Base-by-base conservation (phyloP, 371 early-diverging fungal genomes). In the Lichtheimia hyalospora region DNA sequence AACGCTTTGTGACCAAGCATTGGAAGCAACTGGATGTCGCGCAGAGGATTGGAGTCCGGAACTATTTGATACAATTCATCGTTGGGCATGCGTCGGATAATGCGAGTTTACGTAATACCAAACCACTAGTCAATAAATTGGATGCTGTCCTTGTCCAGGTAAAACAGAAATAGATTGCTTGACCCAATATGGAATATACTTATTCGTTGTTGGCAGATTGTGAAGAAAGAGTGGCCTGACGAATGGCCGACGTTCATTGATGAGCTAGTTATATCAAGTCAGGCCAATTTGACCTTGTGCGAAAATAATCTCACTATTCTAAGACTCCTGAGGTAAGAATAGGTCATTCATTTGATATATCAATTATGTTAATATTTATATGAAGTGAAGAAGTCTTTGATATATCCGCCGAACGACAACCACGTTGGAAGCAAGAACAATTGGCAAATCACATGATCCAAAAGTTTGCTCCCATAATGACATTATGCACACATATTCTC, bases 181-280 rank as follows among this genome's bases (percentile, higher is more conserved):
- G 18, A 46, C n/a, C n/a, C 5, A 44, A 44, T n/a, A n/a, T 18
- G 12, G 46, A 21, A n/a, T 43, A 21, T n/a, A 5, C 18, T 46
- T 21, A 18, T n/a, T 46, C n/a, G 27, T 66, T 5, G 54, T 66
- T 27, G 67, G 25, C 74, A 94, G 90, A 94, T 99, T 41, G 77
- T 98, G 60, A 99, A 99, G 79, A 95, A 97, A 67, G 99, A 99
- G 64, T 99, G 99, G 99, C 99, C 99, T 3, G 88, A 92, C 57
- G 90, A 94, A 65, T 99, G 98, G 98, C 97, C 99, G 2, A 85
- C 81, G 25, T 97, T 99, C 69, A 94, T 99, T 59, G 84, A 91
- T 4, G 99, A 99, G 67, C 86, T 99, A 57, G 93, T 99, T 13
- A 75, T 68, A 16, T 89, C 94, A 12, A 90, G 93, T 69, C 85